A percentile compares a stretch with the other conserved stretches of the same genome.
phyloP scores from a whole-genome alignment of 2,329 filamentous ascomycete species.

The Curvularia eragrostidis region DNA sequence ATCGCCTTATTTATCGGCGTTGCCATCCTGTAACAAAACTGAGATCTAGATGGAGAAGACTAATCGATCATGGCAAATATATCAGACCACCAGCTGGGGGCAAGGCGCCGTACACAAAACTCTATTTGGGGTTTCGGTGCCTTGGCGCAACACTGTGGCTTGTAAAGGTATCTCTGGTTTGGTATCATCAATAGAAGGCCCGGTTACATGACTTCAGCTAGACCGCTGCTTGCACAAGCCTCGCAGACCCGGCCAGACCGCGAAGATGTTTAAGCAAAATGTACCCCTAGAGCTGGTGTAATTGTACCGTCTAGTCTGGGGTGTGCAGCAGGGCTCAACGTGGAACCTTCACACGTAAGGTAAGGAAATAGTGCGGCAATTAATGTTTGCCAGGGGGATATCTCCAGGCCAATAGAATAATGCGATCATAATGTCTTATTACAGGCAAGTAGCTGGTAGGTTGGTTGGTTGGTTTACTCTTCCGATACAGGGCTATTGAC shows the following conservation, averaged over 20 bases:
- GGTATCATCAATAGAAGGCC: not conserved
- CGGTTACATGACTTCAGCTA: not conserved
- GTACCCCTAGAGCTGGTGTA: not conserved
- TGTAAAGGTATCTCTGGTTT: constrained; percentile 5
- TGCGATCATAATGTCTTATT: not conserved
- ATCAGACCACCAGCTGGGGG: not conserved
- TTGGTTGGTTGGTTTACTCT: not conserved
- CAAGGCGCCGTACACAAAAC: constrained; percentile 1
- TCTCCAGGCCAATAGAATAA: not conserved
- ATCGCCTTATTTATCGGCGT: not conserved
- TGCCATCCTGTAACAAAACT: not conserved
- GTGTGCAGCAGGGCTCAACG: not conserved
- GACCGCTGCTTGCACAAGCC: not conserved
- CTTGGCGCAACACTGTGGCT: not conserved
- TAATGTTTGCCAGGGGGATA: not conserved
- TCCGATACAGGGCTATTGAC: not conserved
- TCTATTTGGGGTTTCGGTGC: not conserved
- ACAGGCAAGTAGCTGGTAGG: not conserved
- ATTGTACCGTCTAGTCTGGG: not conserved
- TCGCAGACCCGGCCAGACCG: not conserved
- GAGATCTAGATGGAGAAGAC: constrained; percentile 4
- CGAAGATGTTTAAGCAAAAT: not conserved
- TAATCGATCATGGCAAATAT: not conserved
- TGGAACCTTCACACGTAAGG: not conserved
- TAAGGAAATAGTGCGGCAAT: not conserved